Evolutionary conservation across 2,329 filamentous ascomycete genomes (phyloP).

Genomic region (Aureobasidium sp.): DNA sequence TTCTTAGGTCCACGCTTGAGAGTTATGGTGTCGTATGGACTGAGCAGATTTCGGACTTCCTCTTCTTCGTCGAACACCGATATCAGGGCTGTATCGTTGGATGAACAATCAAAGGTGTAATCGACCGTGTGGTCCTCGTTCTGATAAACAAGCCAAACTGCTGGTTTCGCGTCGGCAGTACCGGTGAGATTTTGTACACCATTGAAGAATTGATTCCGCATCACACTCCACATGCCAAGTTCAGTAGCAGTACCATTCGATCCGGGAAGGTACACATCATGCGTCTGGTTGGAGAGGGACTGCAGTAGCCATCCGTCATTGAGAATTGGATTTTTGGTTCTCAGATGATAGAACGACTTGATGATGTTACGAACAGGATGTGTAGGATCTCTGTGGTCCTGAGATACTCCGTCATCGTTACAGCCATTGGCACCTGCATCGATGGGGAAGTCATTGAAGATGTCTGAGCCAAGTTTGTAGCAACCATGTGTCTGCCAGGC

Average conservation of each 20-base stretch:
- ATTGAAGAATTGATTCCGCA: constrained; percentile 43
- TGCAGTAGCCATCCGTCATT: constrained; percentile 53
- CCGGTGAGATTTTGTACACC: constrained; percentile 39
- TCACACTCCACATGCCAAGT: constrained; percentile 54
- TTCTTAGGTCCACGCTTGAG: constrained; percentile 41
- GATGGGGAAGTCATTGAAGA: constrained; percentile 53
- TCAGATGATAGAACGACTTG: constrained; percentile 55
- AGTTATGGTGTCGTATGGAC: constrained; percentile 50
- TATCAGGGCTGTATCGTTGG: constrained; percentile 44
- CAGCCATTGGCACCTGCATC: constrained; percentile 49
- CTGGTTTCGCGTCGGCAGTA: constrained; percentile 28
- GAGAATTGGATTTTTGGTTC: constrained; percentile 49
- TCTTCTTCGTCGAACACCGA: constrained; percentile 49
- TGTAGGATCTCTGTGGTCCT: constrained; percentile 57
- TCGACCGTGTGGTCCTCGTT: constrained; percentile 43
- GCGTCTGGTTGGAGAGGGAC: constrained; percentile 51
- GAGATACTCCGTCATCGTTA: constrained; percentile 48
- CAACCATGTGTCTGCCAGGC: constrained; percentile 61
- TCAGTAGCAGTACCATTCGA: constrained; percentile 48
- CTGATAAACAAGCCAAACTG: constrained; percentile 47
- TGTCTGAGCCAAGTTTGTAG: constrained; percentile 48
- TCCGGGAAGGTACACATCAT: constrained; percentile 44
- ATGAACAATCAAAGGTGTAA: constrained; percentile 52
- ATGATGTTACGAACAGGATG: constrained; percentile 54
- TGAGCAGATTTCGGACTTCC: constrained; percentile 56